Conservation (phyloP, 768 basidiomycete species). For the Mycena leptocephala region DNA sequence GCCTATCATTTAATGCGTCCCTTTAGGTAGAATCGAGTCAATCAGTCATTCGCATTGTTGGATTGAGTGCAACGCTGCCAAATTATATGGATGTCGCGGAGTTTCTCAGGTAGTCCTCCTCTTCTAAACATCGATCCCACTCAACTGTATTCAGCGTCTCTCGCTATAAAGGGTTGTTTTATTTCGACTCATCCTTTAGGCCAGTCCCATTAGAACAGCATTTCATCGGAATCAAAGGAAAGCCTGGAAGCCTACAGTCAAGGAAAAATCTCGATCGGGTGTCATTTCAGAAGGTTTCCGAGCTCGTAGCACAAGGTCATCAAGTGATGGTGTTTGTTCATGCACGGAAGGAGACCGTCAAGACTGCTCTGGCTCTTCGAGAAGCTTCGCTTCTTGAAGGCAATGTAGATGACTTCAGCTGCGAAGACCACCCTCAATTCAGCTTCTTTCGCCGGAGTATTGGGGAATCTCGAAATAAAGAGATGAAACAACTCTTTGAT, state of each 20-base stretch:
- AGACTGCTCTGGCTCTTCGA: conserved; percentile 85
- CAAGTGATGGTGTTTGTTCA: conserved; percentile 99
- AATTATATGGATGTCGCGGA: conserved; percentile 98
- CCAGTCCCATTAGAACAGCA: conserved; percentile 98
- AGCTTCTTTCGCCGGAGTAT: conserved; percentile 84
- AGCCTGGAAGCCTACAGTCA: conserved; percentile 80
- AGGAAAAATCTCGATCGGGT: conserved; percentile 91
- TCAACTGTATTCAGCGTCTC: conserved; percentile 77
- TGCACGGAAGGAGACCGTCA: conserved; percentile 98
- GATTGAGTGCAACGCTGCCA: conserved; percentile 95
- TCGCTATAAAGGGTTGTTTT: conserved; percentile 90
- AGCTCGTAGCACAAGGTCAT: conserved; percentile 91
- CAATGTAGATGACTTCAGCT: conserved; percentile 83
- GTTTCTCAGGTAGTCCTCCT: conserved; percentile 80
- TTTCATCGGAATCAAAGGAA: conserved; percentile 95
- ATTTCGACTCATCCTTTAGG: conserved; percentile 97
- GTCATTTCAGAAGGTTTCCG: conserved; percentile 92
- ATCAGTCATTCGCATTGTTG: conserved; percentile 96
- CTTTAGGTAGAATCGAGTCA: conserved; percentile 94
- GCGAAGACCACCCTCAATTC: conserved; percentile 86
- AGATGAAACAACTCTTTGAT: conserved; percentile 96
- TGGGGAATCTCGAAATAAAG: conserved; percentile 90
- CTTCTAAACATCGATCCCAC: not conserved
- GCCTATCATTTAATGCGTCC: not conserved
- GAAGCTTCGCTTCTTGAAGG: conserved; percentile 86